These are phyloP conservation scores for Ceratocystis lukuohia DNA, from an alignment of 2,329 filamentous ascomycete genomes.

Conservation along the genomic window DNA sequence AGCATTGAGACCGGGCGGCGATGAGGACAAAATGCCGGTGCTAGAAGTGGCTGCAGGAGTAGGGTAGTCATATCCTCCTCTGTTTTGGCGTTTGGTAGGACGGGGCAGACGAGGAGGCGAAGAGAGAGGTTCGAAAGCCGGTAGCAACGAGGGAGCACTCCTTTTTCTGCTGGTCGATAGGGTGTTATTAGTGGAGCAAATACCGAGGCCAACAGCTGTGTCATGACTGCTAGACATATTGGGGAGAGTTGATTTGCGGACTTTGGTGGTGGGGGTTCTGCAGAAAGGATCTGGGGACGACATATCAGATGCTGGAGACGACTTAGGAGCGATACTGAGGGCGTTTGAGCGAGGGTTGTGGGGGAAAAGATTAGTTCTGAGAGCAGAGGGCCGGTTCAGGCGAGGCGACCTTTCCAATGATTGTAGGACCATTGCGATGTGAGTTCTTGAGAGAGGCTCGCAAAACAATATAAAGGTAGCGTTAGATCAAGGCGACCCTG, in stretches of 20 bases:
- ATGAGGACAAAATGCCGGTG: conserved; percentile 79
- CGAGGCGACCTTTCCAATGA: background rate
- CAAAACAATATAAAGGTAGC: background rate
- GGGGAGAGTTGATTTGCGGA: background rate
- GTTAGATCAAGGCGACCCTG: background rate
- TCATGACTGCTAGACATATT: background rate
- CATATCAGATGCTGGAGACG: background rate
- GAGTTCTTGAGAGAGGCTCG: background rate
- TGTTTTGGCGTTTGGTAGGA: conserved; percentile 50
- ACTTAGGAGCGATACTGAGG: background rate
- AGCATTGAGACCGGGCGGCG: conserved; percentile 46
- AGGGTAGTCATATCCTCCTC: conserved; percentile 51
- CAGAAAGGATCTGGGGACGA: background rate
- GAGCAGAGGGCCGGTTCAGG: conserved; percentile 1
- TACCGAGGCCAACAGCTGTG: conserved; percentile 1
- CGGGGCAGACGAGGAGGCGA: conserved; percentile 62
- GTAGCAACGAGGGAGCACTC: conserved; percentile 54
- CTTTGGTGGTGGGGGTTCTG: background rate
- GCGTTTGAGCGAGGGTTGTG: background rate
- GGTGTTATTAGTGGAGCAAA: background rate
- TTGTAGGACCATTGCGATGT: background rate
- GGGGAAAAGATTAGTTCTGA: background rate
- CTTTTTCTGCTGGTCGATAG: conserved; percentile 36
- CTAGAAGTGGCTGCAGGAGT: conserved; percentile 90
- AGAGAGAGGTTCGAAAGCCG: conserved; percentile 67